Percentiles rank a stretch among this genome's conserved stretches.
Evolutionary conservation across 2,329 filamentous ascomycete species (phyloP).

Genomic region (Dryadomyces sulphureus): DNA sequence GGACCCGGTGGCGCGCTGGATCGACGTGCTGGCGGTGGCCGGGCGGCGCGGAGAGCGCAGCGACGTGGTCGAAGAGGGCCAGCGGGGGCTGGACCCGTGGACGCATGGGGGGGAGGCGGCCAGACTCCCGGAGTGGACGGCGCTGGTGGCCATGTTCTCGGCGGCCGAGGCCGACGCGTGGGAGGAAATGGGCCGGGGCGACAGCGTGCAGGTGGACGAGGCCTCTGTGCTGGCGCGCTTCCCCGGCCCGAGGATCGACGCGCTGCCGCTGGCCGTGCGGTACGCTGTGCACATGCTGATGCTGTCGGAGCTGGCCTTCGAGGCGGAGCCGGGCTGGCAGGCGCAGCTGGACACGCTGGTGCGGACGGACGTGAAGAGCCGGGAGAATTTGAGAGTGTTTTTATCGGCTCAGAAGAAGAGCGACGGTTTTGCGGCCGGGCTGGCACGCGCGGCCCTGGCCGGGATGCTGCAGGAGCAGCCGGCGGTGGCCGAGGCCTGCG

Average conservation of each 20-base stretch:
- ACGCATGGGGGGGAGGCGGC: slow-evolving; percentile 26
- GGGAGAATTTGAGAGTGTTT: slow-evolving; percentile 31
- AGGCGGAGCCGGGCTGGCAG: slow-evolving; percentile 72
- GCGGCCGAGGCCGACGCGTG: too few relatives aligned
- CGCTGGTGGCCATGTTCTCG: slow-evolving; percentile 36
- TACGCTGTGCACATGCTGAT: slow-evolving; percentile 47
- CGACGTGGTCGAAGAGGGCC: slow-evolving; percentile 80
- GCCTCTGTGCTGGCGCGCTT: slow-evolving; percentile 31
- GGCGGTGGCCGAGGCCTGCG: slow-evolving; percentile 29
- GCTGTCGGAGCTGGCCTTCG: slow-evolving; percentile 31
- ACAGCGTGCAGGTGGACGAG: slow-evolving; percentile 26
- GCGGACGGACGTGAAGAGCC: slow-evolving; percentile 51
- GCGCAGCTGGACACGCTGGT: slow-evolving; percentile 60
- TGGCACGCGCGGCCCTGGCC: slow-evolving; percentile 41
- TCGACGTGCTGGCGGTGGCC: slow-evolving; percentile 69
- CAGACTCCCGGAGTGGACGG: slow-evolving; percentile 34
- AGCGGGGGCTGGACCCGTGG: slow-evolving; percentile 66
- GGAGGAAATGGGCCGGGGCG: too few relatives aligned
- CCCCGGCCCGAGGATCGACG: slow-evolving; percentile 27
- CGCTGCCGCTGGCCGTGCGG: slow-evolving; percentile 53
- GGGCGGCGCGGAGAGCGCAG: slow-evolving; percentile 52
- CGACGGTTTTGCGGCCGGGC: slow-evolving; percentile 14
- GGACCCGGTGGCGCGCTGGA: slow-evolving; percentile 71
- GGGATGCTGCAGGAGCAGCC: slow-evolving; percentile 34
- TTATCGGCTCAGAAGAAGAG: slow-evolving; percentile 16